Percentiles rank a stretch among this genome's conserved stretches.
Conservation (phyloP, 306 rosid genomes). For the Cucurbita maxima region DNA sequence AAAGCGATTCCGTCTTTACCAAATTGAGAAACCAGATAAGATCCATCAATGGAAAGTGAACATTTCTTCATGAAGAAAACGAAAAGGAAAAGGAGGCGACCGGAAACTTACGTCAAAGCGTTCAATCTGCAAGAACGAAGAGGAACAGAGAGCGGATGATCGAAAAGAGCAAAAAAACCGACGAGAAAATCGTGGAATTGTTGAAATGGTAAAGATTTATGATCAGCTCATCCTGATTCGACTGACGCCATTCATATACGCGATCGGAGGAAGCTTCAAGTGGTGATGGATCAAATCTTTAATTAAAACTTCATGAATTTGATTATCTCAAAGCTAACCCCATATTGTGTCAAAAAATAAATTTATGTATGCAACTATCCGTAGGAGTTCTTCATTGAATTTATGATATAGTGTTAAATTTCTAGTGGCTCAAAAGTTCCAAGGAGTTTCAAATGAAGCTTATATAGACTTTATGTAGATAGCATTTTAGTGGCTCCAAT, state of each 20-base stretch:
- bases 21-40: neutral
- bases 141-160: neutral
- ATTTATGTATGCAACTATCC: no score
- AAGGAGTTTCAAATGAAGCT: no score
- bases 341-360: no score
- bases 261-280: neutral
- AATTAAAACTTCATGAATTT: no score
- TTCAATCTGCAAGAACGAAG: neutral
- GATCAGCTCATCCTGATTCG: neutral
- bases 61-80: neutral
- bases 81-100: neutral
- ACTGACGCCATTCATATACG: neutral
- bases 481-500: no score
- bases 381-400: no score
- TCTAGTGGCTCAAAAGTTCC: no score
- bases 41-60: neutral
- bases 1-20: neutral
- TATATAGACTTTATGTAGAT: no score
- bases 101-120: neutral
- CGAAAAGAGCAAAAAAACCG: neutral
- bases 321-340: no score
- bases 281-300: no score
- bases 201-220: neutral
- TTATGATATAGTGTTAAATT: no score
- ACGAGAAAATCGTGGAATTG: neutral